Base-by-base conservation (phyloP, 805 yeast species). In the Wickerhamiella lipophila region DNA sequence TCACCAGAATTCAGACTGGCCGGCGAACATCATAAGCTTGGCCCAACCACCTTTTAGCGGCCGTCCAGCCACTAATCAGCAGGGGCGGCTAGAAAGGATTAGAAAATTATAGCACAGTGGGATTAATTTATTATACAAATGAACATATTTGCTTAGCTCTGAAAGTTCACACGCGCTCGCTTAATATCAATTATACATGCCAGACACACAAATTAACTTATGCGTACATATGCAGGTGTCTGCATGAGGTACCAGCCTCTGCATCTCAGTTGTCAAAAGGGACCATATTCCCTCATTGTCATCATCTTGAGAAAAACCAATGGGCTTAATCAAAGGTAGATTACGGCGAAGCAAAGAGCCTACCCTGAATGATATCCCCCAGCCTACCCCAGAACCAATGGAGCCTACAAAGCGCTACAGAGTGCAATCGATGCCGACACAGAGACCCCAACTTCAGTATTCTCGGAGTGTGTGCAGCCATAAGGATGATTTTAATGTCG, bases 201-300 rank as follows among this genome's bases (percentile, higher is more conserved):
- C 38, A 32, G 38, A 32, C 38, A 32, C 38, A 32, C 38, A 32
- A 19, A 38, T 38, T 38, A 38, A n/a, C 25, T 13, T 22, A 38
- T 38, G 42, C 42, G 21, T 38, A 38, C 26, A 6, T 19, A 19
- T 38, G 42, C 42, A 40, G 23, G 43, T 40, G 25, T 22, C 43
- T n/a, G 43, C 43, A 40, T 40, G 30, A 40, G 30, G 43, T 40
- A 25, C 43, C 43, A 40, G 43, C 43, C 43, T 40, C 43, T 40
- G 43, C 43, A 40, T 25, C 23, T 40, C 13, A 12, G 19, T 15
- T 21, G 42, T 38, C 42, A 38, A 38, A 38, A 38, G n/a, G 42
- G 27, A 19, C 27, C 8, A 21, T 26, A 38, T 21, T 38, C 42
- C 42, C 26, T 13, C 26, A 22, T 6, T 9, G 26, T 12, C 22